Evolutionary conservation across 2,329 filamentous ascomycete genomes (phyloP), one percentile per base, ranked within the genome.

Genomic region (Tothia fuscella): DNA sequence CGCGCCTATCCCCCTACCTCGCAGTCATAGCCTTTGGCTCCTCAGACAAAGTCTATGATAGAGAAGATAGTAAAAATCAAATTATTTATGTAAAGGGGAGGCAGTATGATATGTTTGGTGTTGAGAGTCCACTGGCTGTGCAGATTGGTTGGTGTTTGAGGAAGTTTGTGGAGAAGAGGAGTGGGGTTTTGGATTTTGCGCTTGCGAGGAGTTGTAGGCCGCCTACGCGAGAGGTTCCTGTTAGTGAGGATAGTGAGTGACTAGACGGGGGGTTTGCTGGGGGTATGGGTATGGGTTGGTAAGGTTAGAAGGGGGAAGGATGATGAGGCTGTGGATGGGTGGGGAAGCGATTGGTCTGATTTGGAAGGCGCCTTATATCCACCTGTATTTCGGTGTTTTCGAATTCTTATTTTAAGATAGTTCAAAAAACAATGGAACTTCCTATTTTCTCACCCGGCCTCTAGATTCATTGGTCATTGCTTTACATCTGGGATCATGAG

Each of bases 11-110:
- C n/a, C 59, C 60, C 1, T 61, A 58, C 43, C 56, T 68, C 25
- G 59, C 56, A n/a, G 54, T 68, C 31, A 58, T 67, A 28, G 65
- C 65, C 2, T 68, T 67, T 47, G 66, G 65, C 13, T 57, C 60
- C 9, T 65, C 62, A 2, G 64, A 68, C 46, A 64, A 62, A 37
- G 61, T 66, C 12, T 66, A 66, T 49, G 64, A 66, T 41, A 62
- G 64, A 14, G 61, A 66, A 49, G 65, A 68, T 44, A 61, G 56
- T 39, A 56, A 58, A 44, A 66, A 66, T 45, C 64, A 67, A 45
- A 57, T 67, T 45, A 61, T 68, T 38, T 69, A 63, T 48, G 58
- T 67, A 21, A 64, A 64, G 42, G 65, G 64, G 6, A 59, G 56
- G 5, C 59, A 62, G 32, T 46, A 57, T 1, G 61, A 65, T 35